Evolutionary conservation across 1,139 yeast species (phyloP), one percentile per base, ranked within the genome.

Genomic region (Geotrichum klebahnii): DNA sequence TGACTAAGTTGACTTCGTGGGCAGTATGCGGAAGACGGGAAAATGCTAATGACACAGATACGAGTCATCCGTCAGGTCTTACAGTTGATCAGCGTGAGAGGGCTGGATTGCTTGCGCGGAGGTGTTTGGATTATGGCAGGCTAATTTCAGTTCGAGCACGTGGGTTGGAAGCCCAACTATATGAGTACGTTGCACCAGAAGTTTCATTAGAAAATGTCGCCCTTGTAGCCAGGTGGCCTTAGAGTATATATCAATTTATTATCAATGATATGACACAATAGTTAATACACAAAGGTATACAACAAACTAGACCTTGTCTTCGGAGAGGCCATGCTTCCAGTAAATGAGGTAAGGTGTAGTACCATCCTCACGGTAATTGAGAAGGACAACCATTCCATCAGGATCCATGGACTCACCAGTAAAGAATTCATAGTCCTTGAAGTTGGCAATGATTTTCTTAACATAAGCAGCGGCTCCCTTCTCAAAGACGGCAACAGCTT

Each of bases 381-480:
- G 85, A 74, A 92, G 82, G 64, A 88, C 90, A 70, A 92, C 77
- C 98, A 92, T 92, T 67, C 85, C 97, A 74, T 92, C 97, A 73
- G 97, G 97, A 83, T 94, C 96, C 99, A 92, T 94, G 69, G 96
- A 85, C 80, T 92, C 97, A 80, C 98, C 98, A 64, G 96, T 92
- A 89, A 76, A 92, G 82, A 92, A 92, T 70, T 92, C 98, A 95
- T 94, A 92, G 81, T 92, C 98, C 72, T 83, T 84, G 92, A 92
- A 92, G 74, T 89, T 84, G 66, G 82, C 85, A 67, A 92, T 73
- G 63, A 92, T 84, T 81, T 92, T 94, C 86, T 94, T 92, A 75
- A 86, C 95, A 80, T 88, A 90, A 63, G 86, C 76, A 63, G 82
- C 79, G 65, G 98, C 98, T 72, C 97, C 97, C 81, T 90, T 90